Evolutionary conservation across 2,329 filamentous ascomycete genomes (phyloP).

Genomic region (Phyllosticta capitalensis): DNA sequence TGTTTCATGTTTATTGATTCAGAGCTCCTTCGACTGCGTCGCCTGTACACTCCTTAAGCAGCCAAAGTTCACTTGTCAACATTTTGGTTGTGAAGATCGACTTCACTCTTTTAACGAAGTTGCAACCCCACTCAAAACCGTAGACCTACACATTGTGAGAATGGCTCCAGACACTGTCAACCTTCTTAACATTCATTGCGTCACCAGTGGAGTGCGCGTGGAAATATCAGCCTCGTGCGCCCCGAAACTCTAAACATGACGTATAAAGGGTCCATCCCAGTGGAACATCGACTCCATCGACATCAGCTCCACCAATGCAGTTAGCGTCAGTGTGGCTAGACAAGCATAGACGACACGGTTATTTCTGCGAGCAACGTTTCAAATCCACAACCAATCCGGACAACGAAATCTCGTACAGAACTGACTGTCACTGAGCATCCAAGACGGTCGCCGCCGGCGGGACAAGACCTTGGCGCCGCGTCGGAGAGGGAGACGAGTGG

Average conservation of each 20-base stretch:
- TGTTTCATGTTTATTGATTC: neutral
- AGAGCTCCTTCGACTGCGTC: neutral
- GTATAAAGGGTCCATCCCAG: neutral
- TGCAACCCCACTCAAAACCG: too few species aligned
- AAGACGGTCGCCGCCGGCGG: neutral
- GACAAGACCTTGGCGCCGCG: neutral
- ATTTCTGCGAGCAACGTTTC: neutral
- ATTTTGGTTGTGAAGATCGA: too few species aligned
- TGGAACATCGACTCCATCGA: neutral
- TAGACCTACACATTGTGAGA: neutral
- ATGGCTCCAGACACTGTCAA: neutral
- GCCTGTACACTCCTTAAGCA: too few species aligned
- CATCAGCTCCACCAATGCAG: neutral
- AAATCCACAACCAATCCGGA: neutral
- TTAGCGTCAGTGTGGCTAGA: neutral
- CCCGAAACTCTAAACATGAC: neutral
- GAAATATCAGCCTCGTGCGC: neutral
- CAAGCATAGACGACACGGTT: neutral
- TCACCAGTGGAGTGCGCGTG: neutral
- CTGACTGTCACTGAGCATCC: neutral
- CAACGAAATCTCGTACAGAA: neutral
- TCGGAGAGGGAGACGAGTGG: neutral
- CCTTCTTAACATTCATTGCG: neutral
- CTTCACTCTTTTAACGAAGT: too few species aligned
- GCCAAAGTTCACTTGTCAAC: too few species aligned